A percentile compares a stretch with the other conserved stretches of the same genome.
These are phyloP conservation scores for Phaeosphaeria sp. DNA, from an alignment of 2,329 filamentous ascomycete species.

Conservation along the genomic window DNA sequence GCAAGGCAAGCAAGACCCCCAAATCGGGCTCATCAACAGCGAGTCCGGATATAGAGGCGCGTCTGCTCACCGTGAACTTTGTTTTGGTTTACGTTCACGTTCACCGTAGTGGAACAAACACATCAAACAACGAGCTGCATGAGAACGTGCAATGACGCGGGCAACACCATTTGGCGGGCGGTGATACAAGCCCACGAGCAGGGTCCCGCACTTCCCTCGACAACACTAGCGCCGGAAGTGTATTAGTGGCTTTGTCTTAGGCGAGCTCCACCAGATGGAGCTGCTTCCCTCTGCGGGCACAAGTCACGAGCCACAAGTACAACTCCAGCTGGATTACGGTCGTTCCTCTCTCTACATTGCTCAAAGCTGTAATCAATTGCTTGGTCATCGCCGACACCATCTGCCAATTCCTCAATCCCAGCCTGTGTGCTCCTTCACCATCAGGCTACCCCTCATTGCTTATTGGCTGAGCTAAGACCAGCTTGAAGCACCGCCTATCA, in stretches of 20 bases:
- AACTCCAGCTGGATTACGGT: constrained; percentile 20
- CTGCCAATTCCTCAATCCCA: constrained; percentile 13
- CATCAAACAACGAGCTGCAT: not conserved
- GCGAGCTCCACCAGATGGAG: constrained; percentile 24
- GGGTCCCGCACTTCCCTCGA: constrained; percentile 2
- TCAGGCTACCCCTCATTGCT: constrained; percentile 6
- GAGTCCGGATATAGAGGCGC: constrained; percentile 6
- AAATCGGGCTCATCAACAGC: not conserved
- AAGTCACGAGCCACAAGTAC: constrained; percentile 39
- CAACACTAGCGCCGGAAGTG: constrained; percentile 23
- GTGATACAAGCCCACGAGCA: constrained; percentile 9
- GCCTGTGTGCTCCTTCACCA: constrained; percentile 12
- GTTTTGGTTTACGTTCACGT: constrained; percentile 3
- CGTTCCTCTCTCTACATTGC: constrained; percentile 27
- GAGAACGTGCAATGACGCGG: constrained; percentile 22
- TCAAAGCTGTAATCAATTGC: constrained; percentile 20
- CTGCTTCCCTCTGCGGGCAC: constrained; percentile 34
- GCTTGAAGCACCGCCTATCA: not conserved
- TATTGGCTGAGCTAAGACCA: constrained; percentile 3
- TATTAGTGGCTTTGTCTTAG: constrained; percentile 2
- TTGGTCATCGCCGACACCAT: constrained; percentile 14
- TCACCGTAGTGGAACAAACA: constrained; percentile 12
- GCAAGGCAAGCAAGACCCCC: not conserved
- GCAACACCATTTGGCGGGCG: constrained; percentile 12
- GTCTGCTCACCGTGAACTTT: constrained; percentile 5